Conservation (phyloP, 2,329 filamentous ascomycete species). For the Penicillium sp. region DNA sequence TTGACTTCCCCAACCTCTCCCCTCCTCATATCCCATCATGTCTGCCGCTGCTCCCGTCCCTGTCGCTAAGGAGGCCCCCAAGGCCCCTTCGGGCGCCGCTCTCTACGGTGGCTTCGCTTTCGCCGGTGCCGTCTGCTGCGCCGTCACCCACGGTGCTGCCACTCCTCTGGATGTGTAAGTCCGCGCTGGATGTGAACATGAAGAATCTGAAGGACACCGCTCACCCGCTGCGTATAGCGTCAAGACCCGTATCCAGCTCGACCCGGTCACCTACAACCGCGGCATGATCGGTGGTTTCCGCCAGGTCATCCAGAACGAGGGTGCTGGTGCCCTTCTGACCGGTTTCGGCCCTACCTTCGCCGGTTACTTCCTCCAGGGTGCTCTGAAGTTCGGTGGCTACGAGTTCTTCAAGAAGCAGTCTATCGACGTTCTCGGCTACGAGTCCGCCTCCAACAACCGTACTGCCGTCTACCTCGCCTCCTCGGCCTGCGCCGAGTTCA, state of each 20-base stretch:
- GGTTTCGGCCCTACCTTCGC: conserved; percentile 81
- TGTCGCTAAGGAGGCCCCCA: conserved; percentile 46
- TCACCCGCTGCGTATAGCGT: conserved; percentile 72
- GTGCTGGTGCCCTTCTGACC: conserved; percentile 80
- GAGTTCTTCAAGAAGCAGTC: conserved; percentile 94
- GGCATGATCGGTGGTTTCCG: conserved; percentile 83
- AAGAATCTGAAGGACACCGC: too few species aligned
- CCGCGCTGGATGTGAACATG: conserved; percentile 26
- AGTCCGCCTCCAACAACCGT: conserved; percentile 73
- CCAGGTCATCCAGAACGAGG: conserved; percentile 79
- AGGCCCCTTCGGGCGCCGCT: conserved; percentile 34
- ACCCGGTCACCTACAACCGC: conserved; percentile 82
- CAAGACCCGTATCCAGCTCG: conserved; percentile 94
- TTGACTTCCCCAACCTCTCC: conserved; percentile 7
- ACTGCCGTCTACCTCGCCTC: conserved; percentile 75
- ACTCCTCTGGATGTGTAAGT: conserved; percentile 99
- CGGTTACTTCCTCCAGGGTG: conserved; percentile 91
- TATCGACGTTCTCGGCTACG: conserved; percentile 75
- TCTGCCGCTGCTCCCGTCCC: conserved; percentile 39
- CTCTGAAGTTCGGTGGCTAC: conserved; percentile 92
- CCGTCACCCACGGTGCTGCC: conserved; percentile 92
- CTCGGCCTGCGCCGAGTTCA: conserved; percentile 61
- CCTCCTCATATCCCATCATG: conserved; percentile 34
- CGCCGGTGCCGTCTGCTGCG: conserved; percentile 96
- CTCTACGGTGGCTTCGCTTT: conserved; percentile 67